Evolutionary conservation across 768 basidiomycete species (phyloP).

Genomic region (Suillus occidentalis): DNA sequence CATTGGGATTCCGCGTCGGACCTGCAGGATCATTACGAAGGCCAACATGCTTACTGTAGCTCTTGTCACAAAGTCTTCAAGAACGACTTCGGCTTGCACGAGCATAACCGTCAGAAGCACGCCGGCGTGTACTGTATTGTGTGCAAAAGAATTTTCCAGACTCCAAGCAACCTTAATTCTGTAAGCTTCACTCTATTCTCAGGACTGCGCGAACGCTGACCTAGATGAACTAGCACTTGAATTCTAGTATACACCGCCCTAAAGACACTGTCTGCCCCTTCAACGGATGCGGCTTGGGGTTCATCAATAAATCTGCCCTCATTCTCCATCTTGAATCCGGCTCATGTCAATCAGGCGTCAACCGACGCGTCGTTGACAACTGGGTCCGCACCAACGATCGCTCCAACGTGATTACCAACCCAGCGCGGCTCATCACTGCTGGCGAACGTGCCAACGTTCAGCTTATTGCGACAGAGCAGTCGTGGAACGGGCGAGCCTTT

Average conservation of each 20-base stretch:
- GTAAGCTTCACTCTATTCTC: constrained; percentile 10
- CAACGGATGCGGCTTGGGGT: constrained; percentile 43
- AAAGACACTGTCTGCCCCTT: constrained; percentile 39
- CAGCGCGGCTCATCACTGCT: constrained; percentile 46
- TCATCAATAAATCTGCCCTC: constrained; percentile 55
- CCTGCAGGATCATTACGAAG: constrained; percentile 42
- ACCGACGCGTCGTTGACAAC: constrained; percentile 35
- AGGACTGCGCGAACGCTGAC: neutral
- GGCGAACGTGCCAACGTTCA: constrained; percentile 7
- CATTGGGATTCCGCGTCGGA: constrained; percentile 38
- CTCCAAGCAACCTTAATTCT: constrained; percentile 17
- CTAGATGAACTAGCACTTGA: constrained; percentile 42
- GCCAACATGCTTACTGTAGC: constrained; percentile 43
- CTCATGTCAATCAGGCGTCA: constrained; percentile 50
- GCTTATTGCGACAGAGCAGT: constrained; percentile 34
- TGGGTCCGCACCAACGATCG: constrained; percentile 45
- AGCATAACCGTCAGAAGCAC: constrained; percentile 47
- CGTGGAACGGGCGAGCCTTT: constrained; percentile 46
- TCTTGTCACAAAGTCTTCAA: constrained; percentile 44
- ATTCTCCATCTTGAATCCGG: constrained; percentile 66
- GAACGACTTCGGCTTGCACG: constrained; percentile 38
- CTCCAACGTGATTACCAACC: constrained; percentile 53
- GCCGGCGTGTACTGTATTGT: constrained; percentile 46
- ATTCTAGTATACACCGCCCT: constrained; percentile 50
- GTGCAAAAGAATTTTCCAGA: constrained; percentile 45